A percentile compares a stretch with the other conserved stretches of the same genome.
Conservation (phyloP, 345 rosid genomes). For the Euclidium syriacum region DNA sequence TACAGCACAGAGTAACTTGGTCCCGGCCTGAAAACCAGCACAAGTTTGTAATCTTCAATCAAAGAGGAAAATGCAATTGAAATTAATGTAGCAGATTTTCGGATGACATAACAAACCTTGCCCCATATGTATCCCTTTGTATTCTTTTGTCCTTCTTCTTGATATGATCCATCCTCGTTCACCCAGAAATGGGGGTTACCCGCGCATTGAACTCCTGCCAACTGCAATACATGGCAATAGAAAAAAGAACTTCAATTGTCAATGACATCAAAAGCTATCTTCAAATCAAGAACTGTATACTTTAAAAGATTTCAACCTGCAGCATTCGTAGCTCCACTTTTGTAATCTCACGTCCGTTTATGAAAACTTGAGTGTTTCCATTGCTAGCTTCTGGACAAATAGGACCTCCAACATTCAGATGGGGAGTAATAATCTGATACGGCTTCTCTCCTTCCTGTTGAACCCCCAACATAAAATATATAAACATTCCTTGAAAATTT, state of each 20-base stretch:
- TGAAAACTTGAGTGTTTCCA: slow-evolving; percentile 88
- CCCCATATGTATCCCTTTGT: slow-evolving; percentile 99
- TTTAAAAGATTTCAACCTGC: slow-evolving; percentile 52
- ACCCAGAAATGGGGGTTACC: slow-evolving; percentile 99
- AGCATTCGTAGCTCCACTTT: slow-evolving; percentile 93
- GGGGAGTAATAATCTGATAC: slow-evolving; percentile 77
- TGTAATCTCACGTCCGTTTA: slow-evolving; percentile 93
- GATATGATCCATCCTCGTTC: slow-evolving; percentile 98
- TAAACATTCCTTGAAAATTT: slow-evolving; percentile 10
- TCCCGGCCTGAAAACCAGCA: slow-evolving; percentile 64
- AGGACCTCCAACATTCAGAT: slow-evolving; percentile 89
- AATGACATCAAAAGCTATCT: slow-evolving; percentile 9
- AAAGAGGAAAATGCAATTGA: neutral
- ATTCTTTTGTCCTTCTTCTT: slow-evolving; percentile 99
- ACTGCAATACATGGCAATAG: slow-evolving; percentile 40
- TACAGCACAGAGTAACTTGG: slow-evolving; percentile 86
- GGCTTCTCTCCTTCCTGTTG: slow-evolving; percentile 96
- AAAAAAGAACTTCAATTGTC: neutral
- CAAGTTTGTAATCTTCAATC: slow-evolving; percentile 13
- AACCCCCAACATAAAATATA: slow-evolving; percentile 29
- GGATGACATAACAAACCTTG: slow-evolving; percentile 47
- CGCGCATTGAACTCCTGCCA: slow-evolving; percentile 99
- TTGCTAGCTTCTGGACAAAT: slow-evolving; percentile 77
- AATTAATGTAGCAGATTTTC: neutral
- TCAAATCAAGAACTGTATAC: neutral